Conservation (phyloP, 805 yeast genomes). For the Yamadazyma insecticola region DNA sequence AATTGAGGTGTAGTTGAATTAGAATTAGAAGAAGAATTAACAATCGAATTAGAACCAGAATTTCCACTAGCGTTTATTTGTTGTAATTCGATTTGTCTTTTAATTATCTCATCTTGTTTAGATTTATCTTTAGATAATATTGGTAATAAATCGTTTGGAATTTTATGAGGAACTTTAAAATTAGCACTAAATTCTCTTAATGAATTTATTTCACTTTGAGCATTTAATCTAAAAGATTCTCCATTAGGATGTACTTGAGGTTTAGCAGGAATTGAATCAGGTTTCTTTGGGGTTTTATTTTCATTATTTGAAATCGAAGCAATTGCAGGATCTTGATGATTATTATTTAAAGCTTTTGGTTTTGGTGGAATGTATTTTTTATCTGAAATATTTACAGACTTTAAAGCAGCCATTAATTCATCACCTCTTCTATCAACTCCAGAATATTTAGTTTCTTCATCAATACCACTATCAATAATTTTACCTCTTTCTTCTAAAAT, state of each 20-base stretch:
- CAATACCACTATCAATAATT: slow-evolving; percentile 80
- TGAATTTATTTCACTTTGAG: slow-evolving; percentile 63
- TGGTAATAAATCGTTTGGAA: slow-evolving; percentile 64
- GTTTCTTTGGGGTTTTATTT: slow-evolving; percentile 12
- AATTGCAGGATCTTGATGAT: slow-evolving; percentile 64
- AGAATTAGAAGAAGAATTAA: slow-evolving; percentile 2
- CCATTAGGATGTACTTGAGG: slow-evolving; percentile 21
- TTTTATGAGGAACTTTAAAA: slow-evolving; percentile 62
- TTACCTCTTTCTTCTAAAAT: slow-evolving; percentile 88
- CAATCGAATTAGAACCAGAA: slow-evolving; percentile 1
- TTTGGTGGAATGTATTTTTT: slow-evolving; percentile 54
- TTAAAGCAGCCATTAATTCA: slow-evolving; percentile 46
- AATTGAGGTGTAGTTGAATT: slow-evolving; percentile 8
- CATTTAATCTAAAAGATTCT: slow-evolving; percentile 42
- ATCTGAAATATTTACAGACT: slow-evolving; percentile 19
- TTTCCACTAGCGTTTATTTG: slow-evolving; percentile 5
- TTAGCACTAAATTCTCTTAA: slow-evolving; percentile 75
- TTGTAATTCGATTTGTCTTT: no score
- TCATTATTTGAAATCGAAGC: slow-evolving; percentile 35
- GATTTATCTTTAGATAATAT: slow-evolving; percentile 61
- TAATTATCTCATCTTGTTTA: slow-evolving; percentile 60
- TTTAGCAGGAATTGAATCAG: slow-evolving; percentile 31
- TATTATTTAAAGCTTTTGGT: slow-evolving; percentile 44
- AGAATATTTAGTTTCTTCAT: slow-evolving; percentile 94
- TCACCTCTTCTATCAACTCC: slow-evolving; percentile 73